Percentiles rank a stretch among this genome's conserved stretches.
These are phyloP conservation scores for Pleomassaria siparia DNA, from an alignment of 2,329 filamentous ascomycete species.

Conservation along the genomic window DNA sequence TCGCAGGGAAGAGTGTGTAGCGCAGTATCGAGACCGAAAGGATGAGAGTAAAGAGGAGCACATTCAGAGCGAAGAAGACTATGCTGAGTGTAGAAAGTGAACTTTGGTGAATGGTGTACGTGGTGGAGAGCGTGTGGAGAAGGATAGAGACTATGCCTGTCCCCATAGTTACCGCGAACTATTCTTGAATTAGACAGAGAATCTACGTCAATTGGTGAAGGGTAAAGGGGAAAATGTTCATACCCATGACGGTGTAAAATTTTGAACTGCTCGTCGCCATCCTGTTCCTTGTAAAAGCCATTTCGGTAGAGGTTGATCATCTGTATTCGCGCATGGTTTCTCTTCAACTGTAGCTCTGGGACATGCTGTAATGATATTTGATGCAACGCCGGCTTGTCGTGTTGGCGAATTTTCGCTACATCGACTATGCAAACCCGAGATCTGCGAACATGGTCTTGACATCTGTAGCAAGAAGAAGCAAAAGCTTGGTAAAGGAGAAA, in stretches of 20 bases:
- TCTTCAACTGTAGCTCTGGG: background rate
- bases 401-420: background rate
- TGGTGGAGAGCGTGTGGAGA: conserved; percentile 61
- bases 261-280: conserved; percentile 35
- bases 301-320: conserved; percentile 14
- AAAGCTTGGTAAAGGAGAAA: too few relatives aligned
- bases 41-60: conserved; percentile 62
- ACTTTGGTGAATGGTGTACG: conserved; percentile 58
- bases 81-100: conserved; percentile 62
- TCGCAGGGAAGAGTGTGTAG: conserved; percentile 65
- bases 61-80: conserved; percentile 61
- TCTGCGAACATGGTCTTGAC: background rate
- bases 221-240: conserved; percentile 18
- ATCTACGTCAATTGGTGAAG: too few relatives aligned
- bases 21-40: conserved; percentile 58
- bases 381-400: background rate
- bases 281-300: conserved; percentile 29
- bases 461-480: background rate
- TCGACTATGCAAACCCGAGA: background rate
- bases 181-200: too few relatives aligned
- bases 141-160: conserved; percentile 67
- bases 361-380: background rate
- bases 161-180: conserved; percentile 50
- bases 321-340: background rate
- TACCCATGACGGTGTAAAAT: conserved; percentile 41